Conservation (phyloP, 129 eudicot species). For the Lonicera japonica region DNA sequence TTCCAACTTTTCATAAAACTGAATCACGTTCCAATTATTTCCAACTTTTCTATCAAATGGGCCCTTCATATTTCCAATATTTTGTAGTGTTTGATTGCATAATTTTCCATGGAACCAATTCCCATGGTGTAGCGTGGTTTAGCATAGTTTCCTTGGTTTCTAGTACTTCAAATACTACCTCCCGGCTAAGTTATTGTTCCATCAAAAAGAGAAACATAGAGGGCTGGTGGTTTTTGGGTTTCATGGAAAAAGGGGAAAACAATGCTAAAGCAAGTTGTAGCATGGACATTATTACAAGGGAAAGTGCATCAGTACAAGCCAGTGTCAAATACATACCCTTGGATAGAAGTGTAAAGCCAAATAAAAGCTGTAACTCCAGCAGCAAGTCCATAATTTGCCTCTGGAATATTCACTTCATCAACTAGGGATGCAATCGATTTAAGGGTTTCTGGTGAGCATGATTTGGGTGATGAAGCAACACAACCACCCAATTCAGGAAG, state of each 20-base stretch:
- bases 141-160: not conserved
- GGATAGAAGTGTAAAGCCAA: constrained; percentile 81
- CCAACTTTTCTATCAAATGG: too few species aligned
- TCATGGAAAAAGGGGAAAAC: too few species aligned
- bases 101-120: too few species aligned
- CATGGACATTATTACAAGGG: not conserved
- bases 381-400: constrained; percentile 63
- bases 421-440: constrained; percentile 49
- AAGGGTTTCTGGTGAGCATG: constrained; percentile 63
- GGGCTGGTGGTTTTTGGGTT: too few species aligned
- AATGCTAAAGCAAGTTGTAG: too few species aligned
- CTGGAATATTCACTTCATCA: constrained; percentile 73
- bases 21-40: too few species aligned
- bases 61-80: too few species aligned
- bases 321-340: constrained; percentile 48
- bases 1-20: too few species aligned
- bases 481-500: constrained; percentile 39
- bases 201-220: too few species aligned
- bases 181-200: not conserved
- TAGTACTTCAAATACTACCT: not conserved
- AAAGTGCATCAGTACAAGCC: constrained; percentile 1
- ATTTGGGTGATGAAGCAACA: constrained; percentile 50
- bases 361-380: constrained; percentile 88
- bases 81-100: too few species aligned
- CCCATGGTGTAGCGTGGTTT: too few species aligned